Base-by-base conservation (phyloP, 2,329 filamentous ascomycete species). In the Beauveria sp. region DNA sequence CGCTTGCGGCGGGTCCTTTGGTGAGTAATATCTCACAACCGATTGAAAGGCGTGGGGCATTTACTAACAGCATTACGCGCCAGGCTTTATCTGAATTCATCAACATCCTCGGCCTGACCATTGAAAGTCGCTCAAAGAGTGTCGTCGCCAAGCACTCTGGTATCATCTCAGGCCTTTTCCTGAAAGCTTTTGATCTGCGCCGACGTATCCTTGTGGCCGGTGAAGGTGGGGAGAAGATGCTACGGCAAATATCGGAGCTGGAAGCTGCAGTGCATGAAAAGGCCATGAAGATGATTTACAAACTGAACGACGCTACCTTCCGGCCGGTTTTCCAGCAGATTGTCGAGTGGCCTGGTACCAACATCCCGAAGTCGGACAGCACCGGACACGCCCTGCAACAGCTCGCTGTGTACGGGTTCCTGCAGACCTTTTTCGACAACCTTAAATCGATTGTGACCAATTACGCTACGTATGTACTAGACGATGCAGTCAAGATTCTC, bases 371-470 rank as follows among this genome's bases (percentile, higher is more conserved):
- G 75, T 83, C 81, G 63, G 87, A 91, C 67, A 71, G 71, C 16
- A 67, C 75, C 26, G 87, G 85, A 57, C 81, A 79, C 64, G 74
- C 80, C 3, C 75, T 86, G 53, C 85, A 92, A 20, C 82, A 88
- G 48, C 87, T 88, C 64, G 91, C 87, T 63, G 83, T 96, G 65
- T 97, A 92, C 77, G 84, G 85, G 56, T 96, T 97, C 78, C 78
- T 96, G 48, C 77, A 85, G 43, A 77, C 82, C 16, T 92, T 97
- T 75, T 96, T 96, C 69, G 85, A 87, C 62, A 89, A 85, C 65
- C 86, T 97, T 64, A 94, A 94, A 81, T 94, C 91, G 8, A 93
- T 97, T 61, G 92, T 97, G 62, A 97, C 94, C 10, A 89, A 87
- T 73, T 99, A 99, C 72, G 88, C 91, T 2, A 88, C 87, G 63